phyloP scores from a whole-genome alignment of 1,284 basidiomycete species.

The Rhodotorula sp. region DNA sequence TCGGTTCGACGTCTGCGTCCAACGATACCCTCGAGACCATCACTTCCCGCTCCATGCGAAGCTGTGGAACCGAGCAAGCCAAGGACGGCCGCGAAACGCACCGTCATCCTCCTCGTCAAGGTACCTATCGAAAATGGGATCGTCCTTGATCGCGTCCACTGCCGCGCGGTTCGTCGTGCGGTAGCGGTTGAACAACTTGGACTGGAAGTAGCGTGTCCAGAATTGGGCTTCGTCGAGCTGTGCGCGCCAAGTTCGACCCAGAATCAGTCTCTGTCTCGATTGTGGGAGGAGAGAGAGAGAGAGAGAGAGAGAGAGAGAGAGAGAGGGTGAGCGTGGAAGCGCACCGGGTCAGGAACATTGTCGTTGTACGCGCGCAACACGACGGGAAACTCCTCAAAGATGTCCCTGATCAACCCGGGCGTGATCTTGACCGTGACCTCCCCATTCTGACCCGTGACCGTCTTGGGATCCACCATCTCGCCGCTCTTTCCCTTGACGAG shows the following conservation, averaged over 20 bases:
- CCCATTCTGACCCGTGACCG: conserved; percentile 68
- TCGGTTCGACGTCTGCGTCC: conserved; percentile 71
- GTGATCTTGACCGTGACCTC: conserved; percentile 89
- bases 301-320: not conserved
- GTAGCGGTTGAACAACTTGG: conserved; percentile 89
- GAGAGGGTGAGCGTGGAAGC: not conserved
- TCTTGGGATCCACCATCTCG: conserved; percentile 83
- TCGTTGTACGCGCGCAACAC: conserved; percentile 88
- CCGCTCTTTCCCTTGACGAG: conserved; percentile 55
- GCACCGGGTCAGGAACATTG: conserved; percentile 80
- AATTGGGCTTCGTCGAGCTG: conserved; percentile 55
- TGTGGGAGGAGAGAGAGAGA: accelerated
- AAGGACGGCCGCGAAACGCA: conserved; percentile 46
- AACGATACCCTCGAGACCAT: not conserved
- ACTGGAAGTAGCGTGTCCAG: conserved; percentile 95
- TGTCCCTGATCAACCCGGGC: conserved; percentile 86
- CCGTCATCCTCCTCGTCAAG: conserved; percentile 92
- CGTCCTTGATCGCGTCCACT: conserved; percentile 77
- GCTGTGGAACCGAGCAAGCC: not conserved
- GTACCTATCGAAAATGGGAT: conserved; percentile 93
- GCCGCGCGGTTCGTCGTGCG: conserved; percentile 74
- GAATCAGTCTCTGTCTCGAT: no score
- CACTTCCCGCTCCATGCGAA: not conserved
- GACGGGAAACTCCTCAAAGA: conserved; percentile 96
- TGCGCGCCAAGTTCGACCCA: not conserved